Evolutionary conservation across 768 basidiomycete genomes (phyloP).

Genomic region (Exsudoporus frostii): DNA sequence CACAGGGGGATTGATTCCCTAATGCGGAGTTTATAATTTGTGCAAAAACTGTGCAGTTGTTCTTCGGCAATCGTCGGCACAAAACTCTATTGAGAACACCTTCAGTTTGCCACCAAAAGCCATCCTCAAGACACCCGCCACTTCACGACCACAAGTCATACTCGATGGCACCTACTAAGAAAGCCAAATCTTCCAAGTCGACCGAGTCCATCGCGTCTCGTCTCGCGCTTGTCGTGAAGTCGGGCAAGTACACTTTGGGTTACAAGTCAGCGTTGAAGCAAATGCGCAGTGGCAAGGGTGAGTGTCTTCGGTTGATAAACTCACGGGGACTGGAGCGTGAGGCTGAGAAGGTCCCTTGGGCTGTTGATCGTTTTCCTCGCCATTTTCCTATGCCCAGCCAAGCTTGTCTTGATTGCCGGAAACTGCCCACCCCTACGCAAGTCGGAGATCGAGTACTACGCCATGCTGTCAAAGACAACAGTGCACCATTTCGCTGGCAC

Average conservation of each 20-base stretch:
- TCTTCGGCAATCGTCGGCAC: slow-evolving; percentile 12
- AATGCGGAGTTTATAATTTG: slow-evolving; percentile 24
- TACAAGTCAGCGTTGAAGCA: slow-evolving; percentile 99
- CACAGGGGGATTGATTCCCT: slow-evolving; percentile 6
- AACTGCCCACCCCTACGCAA: slow-evolving; percentile 99
- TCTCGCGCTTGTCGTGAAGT: slow-evolving; percentile 96
- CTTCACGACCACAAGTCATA: slow-evolving; percentile 18
- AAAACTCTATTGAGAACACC: slow-evolving; percentile 12
- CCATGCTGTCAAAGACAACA: slow-evolving; percentile 98
- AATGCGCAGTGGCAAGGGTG: slow-evolving; percentile 97
- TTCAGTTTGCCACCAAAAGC: slow-evolving; percentile 3
- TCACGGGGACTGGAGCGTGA: slow-evolving; percentile 93
- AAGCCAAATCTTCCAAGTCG: slow-evolving; percentile 90
- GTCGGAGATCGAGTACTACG: slow-evolving; percentile 99
- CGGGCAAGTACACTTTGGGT: slow-evolving; percentile 94
- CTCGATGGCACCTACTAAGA: slow-evolving; percentile 93
- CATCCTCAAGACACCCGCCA: slow-evolving; percentile 13
- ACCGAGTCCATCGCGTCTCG: slow-evolving; percentile 91
- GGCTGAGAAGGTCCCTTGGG: slow-evolving; percentile 98
- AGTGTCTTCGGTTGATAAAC: slow-evolving; percentile 44
- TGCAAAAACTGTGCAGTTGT: slow-evolving; percentile 30
- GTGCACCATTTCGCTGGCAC: slow-evolving; percentile 98
- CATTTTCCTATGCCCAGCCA: slow-evolving; percentile 55
- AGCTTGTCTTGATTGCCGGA: slow-evolving; percentile 96
- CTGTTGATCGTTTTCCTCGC: slow-evolving; percentile 46